These are phyloP conservation scores for Mycena olivaceomarginata DNA, from an alignment of 768 basidiomycete species.

Conservation along the genomic window DNA sequence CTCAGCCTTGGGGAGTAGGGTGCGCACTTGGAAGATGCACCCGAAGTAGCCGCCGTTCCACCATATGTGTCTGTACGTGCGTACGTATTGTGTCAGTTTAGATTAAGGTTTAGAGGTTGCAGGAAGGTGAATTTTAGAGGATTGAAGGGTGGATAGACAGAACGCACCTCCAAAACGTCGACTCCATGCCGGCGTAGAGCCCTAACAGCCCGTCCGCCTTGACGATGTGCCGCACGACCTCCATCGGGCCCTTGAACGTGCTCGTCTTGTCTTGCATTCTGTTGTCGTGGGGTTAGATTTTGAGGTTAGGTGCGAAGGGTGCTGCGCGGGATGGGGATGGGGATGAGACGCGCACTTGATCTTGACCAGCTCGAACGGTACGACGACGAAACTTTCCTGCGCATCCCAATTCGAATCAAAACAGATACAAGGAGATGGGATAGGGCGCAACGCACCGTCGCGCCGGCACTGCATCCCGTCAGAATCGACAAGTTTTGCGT, in stretches of 20 bases:
- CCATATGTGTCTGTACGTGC: slow-evolving; percentile 78
- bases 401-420: neutral
- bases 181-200: slow-evolving; percentile 96
- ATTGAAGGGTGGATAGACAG: neutral
- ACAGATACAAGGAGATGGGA: neutral
- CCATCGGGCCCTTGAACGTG: slow-evolving; percentile 93
- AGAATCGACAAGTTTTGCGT: slow-evolving; percentile 90
- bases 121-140: neutral
- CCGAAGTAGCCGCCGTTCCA: slow-evolving; percentile 99
- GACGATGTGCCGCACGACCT: slow-evolving; percentile 89
- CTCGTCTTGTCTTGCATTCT: slow-evolving; percentile 95
- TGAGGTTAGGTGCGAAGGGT: slow-evolving; percentile 2
- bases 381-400: slow-evolving; percentile 93
- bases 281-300: neutral
- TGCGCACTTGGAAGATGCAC: slow-evolving; percentile 90
- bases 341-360: slow-evolving; percentile 72
- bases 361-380: slow-evolving; percentile 97
- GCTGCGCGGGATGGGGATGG: neutral
- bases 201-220: slow-evolving; percentile 88
- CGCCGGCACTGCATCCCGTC: slow-evolving; percentile 96
- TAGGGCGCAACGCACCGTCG: slow-evolving; percentile 70
- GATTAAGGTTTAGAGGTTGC: slow-evolving; percentile 14
- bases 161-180: slow-evolving; percentile 95
- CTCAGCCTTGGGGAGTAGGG: slow-evolving; percentile 89
- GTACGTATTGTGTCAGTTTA: neutral